Evolutionary conservation across 257 asterid genomes (phyloP), one percentile per base, ranked within the genome.

Genomic region (Cordia subcordata): DNA sequence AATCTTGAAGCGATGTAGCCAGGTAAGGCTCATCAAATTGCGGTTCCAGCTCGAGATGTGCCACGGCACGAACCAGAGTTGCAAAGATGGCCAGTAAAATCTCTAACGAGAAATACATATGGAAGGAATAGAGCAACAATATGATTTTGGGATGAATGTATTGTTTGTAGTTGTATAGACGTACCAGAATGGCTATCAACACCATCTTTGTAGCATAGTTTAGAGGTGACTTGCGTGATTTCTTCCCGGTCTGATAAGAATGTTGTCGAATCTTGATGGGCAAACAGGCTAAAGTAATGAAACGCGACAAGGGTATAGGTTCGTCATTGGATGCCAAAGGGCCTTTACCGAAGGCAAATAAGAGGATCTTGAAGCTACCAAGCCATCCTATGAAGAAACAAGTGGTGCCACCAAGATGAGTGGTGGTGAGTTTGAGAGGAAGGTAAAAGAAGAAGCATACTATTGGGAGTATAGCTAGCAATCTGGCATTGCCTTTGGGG

Each of bases 321-420:
- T 82, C 78, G 10, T 81, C 76, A 10, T 13, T 27, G 5, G 81
- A 65, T 5, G 61, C 53, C 8, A 81, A 57, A 22, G 86, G 85
- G 63, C 85, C 86, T 68, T 64, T 10, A 14, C 63, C 61, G 57
- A 73, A 70, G 64, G 86, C 77, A 16, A 84, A 84, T 21, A 77
- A 88, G 5, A 77, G 42, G 1, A 84, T 68, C 23, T 81, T 84
- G 75, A 81, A 81, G 62, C n/a, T 77, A 8, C 84, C 82, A 14
- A 84, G 82, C 88, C 88, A 84, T 1, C 83, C 70, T 35, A 62
- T 22, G 77, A 82, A 79, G 79, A 85, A 85, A 40, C 65, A 55
- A 10, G 94, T 69, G 58, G 57, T 51, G 57, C 69, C 84, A 8
- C 84, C 88, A 0, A 82, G 68, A 49, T 76, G 69, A 13, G 82